phyloP scores from a whole-genome alignment of 257 asterid species.

The Eustoma russellianum region DNA sequence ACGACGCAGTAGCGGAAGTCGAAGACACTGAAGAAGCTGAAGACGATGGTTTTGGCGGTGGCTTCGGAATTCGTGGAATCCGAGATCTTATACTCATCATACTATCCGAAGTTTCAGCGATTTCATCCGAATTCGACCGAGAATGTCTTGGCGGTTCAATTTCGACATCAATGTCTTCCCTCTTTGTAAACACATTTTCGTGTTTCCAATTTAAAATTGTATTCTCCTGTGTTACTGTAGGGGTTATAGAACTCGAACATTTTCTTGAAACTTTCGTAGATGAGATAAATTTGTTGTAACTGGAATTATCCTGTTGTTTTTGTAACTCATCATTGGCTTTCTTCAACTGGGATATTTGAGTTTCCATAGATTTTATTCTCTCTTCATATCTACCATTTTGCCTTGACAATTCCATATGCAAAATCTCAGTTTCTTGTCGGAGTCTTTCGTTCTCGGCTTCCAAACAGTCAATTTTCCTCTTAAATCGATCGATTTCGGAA shows the following conservation, averaged over 20 bases:
- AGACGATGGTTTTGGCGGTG: conserved; percentile 77
- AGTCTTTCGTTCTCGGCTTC: conserved; percentile 62
- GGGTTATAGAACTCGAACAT: conserved; percentile 24
- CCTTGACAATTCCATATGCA: conserved; percentile 50
- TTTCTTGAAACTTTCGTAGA: conserved; percentile 39
- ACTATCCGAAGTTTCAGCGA: conserved; percentile 38
- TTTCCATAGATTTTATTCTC: conserved; percentile 38
- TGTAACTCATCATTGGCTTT: conserved; percentile 44
- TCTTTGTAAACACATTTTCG: conserved; percentile 28
- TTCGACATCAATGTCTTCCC: conserved; percentile 32
- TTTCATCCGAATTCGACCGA: conserved; percentile 42
- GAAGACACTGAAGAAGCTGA: conserved; percentile 20
- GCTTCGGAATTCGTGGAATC: conserved; percentile 73
- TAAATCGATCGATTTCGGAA: conserved; percentile 35
- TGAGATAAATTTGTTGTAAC: conserved; percentile 20
- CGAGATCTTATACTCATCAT: conserved; percentile 47
- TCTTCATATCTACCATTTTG: conserved; percentile 53
- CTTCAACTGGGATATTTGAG: conserved; percentile 40
- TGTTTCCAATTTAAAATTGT: conserved; percentile 6
- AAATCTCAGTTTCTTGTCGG: conserved; percentile 54
- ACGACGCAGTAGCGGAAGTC: conserved; percentile 48
- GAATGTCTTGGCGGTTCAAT: conserved; percentile 40
- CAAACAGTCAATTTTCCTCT: conserved; percentile 55
- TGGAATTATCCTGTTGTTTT: conserved; percentile 27
- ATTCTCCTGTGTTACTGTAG: neutral